phyloP scores from a whole-genome alignment of 1,284 basidiomycete species.

The Ustilago bromivora region DNA sequence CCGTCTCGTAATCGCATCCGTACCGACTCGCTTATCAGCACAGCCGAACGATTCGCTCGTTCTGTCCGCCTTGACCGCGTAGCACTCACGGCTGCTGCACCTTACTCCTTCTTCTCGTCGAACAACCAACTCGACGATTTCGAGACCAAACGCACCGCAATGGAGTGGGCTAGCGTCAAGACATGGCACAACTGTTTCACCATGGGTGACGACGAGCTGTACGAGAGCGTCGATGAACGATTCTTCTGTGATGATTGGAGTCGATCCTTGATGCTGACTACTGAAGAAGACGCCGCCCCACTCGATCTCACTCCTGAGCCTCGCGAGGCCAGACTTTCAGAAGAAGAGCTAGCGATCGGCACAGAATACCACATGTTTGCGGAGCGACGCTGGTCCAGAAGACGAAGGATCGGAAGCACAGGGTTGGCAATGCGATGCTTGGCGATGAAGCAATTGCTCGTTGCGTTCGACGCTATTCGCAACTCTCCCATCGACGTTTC shows the following conservation, averaged over 20 bases:
- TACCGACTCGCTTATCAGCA: conserved; percentile 36
- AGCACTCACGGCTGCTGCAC: conserved; percentile 36
- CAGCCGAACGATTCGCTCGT: conserved; percentile 36
- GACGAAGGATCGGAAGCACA: conserved; percentile 30
- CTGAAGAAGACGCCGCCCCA: background rate
- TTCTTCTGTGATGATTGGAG: conserved; percentile 40
- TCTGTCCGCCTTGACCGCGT: conserved; percentile 44
- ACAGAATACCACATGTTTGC: conserved; percentile 26
- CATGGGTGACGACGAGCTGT: conserved; percentile 45
- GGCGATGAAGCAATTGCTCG: conserved; percentile 26
- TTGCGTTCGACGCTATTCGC: conserved; percentile 29
- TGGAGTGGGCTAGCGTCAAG: conserved; percentile 46
- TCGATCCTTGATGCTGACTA: conserved; percentile 24
- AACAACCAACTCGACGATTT: conserved; percentile 32
- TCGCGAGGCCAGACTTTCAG: background rate
- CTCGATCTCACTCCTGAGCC: background rate
- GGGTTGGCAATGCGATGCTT: conserved; percentile 42
- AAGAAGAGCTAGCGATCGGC: background rate
- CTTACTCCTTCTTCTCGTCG: conserved; percentile 34
- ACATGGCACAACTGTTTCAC: conserved; percentile 43
- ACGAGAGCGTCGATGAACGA: conserved; percentile 37
- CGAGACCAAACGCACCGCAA: conserved; percentile 38
- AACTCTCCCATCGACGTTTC: conserved; percentile 10
- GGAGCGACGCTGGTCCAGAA: conserved; percentile 24
- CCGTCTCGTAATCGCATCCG: conserved; percentile 43